phyloP scores from a whole-genome alignment of 2,329 filamentous ascomycete genomes.

The Penicillium rolfsii region DNA sequence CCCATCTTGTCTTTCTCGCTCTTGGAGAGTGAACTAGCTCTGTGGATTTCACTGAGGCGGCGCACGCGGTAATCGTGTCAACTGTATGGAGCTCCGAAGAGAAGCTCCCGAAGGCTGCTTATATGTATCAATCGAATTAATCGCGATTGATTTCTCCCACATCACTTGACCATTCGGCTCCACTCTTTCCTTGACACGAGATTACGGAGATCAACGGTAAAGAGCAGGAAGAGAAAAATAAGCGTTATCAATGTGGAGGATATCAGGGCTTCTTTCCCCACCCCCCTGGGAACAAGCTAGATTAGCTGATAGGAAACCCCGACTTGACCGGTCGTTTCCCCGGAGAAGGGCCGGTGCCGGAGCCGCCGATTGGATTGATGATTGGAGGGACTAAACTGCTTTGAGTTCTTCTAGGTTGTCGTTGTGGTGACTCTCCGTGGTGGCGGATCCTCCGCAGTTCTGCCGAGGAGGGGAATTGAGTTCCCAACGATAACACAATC shows the following conservation, averaged over 20 bases:
- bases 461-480: slow-evolving; percentile 2
- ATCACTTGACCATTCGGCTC: neutral
- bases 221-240: neutral
- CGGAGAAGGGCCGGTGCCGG: slow-evolving; percentile 4
- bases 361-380: neutral
- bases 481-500: neutral
- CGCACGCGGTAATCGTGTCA: neutral
- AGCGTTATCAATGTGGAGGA: neutral
- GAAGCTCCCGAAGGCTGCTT: neutral
- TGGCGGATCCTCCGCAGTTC: neutral
- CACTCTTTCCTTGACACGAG: neutral
- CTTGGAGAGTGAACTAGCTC: neutral
- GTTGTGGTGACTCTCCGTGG: neutral
- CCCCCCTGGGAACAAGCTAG: neutral
- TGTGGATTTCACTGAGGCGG: neutral
- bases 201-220: slow-evolving; percentile 2
- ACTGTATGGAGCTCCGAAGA: neutral
- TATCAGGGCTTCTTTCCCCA: neutral
- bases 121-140: neutral
- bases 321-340: slow-evolving; percentile 4
- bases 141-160: neutral
- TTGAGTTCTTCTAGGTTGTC: neutral
- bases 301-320: slow-evolving; percentile 4
- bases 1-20: neutral
- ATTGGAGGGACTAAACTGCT: neutral